Conservation (phyloP, 2,329 filamentous ascomycete genomes). For the Cercospora sojina region DNA sequence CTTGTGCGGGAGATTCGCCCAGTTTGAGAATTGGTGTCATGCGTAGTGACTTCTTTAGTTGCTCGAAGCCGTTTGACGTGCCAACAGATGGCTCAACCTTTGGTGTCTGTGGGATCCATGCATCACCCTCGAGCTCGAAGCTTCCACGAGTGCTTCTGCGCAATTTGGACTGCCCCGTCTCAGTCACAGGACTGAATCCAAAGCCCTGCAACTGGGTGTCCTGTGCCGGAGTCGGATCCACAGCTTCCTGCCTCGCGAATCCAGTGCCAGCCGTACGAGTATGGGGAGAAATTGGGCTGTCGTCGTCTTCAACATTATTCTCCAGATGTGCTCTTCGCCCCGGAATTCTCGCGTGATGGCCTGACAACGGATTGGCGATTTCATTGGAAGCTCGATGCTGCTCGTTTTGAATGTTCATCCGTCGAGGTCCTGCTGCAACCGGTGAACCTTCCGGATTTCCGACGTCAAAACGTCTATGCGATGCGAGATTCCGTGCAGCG, state of each 20-base stretch:
- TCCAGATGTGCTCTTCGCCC: background rate
- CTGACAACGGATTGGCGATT: background rate
- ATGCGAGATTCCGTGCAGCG: background rate
- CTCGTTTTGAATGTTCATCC: background rate
- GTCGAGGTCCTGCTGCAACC: background rate
- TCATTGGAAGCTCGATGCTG: background rate
- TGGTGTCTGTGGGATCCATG: slow-evolving; percentile 21
- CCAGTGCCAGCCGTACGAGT: background rate
- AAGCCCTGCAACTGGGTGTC: background rate
- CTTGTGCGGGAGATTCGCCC: slow-evolving; percentile 22
- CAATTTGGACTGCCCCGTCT: background rate
- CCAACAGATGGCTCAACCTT: slow-evolving; percentile 18
- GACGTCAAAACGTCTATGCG: background rate
- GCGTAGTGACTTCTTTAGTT: slow-evolving; percentile 20
- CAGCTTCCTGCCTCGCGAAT: background rate
- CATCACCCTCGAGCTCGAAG: slow-evolving; percentile 22
- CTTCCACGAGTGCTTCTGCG: background rate
- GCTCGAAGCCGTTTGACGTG: slow-evolving; percentile 10
- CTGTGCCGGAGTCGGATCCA: background rate
- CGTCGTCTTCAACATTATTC: background rate
- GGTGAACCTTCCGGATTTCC: background rate
- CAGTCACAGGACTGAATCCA: background rate
- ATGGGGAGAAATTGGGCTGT: background rate
- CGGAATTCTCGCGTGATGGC: background rate
- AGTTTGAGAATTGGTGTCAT: slow-evolving; percentile 26